Percentiles rank a stretch among this genome's conserved stretches.
Conservation (phyloP, 139 green algal genomes). For the Yamagishiella unicocca region DNA sequence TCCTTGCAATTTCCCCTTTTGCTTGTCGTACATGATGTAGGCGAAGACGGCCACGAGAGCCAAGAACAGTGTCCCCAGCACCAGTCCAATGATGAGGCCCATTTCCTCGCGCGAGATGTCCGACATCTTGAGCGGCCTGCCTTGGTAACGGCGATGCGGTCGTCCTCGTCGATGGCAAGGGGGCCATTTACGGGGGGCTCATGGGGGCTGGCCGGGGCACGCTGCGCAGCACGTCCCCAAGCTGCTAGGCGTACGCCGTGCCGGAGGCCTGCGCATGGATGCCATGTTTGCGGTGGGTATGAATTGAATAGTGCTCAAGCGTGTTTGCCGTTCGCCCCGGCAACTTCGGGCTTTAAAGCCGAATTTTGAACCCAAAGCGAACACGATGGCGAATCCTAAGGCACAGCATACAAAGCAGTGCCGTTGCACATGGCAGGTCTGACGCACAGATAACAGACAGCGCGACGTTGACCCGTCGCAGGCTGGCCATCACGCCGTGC, state of each 20-base stretch:
- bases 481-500: too few species aligned
- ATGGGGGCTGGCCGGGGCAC: not conserved
- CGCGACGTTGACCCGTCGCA: too few species aligned
- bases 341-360: too few species aligned
- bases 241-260: not conserved
- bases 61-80: constrained; percentile 19
- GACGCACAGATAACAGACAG: too few species aligned
- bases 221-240: not conserved
- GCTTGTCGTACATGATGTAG: constrained; percentile 6
- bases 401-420: too few species aligned
- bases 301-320: not conserved
- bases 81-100: constrained; percentile 32
- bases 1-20: not conserved
- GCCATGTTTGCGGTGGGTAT: not conserved
- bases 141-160: too few species aligned
- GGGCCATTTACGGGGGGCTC: not conserved
- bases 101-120: constrained; percentile 12
- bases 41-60: not conserved
- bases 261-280: not conserved
- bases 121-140: too few species aligned
- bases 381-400: too few species aligned
- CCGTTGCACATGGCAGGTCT: too few species aligned
- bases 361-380: too few species aligned
- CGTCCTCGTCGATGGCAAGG: too few species aligned
- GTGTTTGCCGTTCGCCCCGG: too few species aligned